A percentile compares a stretch with the other conserved stretches of the same genome.
Evolutionary conservation across 1,284 basidiomycete genomes (phyloP).

Genomic region (Porogramme epimiltina): DNA sequence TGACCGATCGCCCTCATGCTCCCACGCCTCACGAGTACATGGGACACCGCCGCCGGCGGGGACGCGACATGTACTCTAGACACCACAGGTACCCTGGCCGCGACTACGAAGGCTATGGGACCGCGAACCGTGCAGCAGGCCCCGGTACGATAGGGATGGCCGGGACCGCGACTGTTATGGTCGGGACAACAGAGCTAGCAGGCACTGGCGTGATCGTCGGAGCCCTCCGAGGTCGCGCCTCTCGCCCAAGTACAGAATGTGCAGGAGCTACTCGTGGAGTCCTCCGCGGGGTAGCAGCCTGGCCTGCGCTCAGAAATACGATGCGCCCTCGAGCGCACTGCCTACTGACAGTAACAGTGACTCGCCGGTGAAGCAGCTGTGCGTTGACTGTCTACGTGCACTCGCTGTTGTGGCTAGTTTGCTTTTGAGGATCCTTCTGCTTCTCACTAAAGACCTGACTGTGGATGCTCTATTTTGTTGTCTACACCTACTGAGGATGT

Average conservation of each 20-base stretch:
- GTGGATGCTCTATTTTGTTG: too few relatives aligned
- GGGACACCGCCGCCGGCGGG: slow-evolving; percentile 82
- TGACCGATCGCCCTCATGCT: slow-evolving; percentile 90
- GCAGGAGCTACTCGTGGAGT: slow-evolving; percentile 76
- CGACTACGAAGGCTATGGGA: slow-evolving; percentile 55
- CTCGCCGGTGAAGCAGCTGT: slow-evolving; percentile 31
- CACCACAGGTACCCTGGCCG: slow-evolving; percentile 41
- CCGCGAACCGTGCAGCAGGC: slow-evolving; percentile 38
- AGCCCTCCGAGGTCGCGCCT: slow-evolving; percentile 68
- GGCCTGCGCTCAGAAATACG: slow-evolving; percentile 47
- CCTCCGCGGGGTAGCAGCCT: slow-evolving; percentile 79
- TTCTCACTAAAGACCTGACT: too few relatives aligned
- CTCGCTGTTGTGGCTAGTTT: slow-evolving; percentile 17
- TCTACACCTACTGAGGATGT: too few relatives aligned
- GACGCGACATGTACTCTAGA: slow-evolving; percentile 54
- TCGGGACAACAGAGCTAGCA: slow-evolving; percentile 40
- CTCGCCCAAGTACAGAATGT: slow-evolving; percentile 73
- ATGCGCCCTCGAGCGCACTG: slow-evolving; percentile 28
- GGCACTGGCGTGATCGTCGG: slow-evolving; percentile 59
- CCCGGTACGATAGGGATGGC: slow-evolving; percentile 44
- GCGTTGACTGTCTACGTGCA: slow-evolving; percentile 19
- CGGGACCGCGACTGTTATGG: slow-evolving; percentile 54
- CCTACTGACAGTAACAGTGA: slow-evolving; percentile 29
- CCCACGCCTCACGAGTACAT: slow-evolving; percentile 99
- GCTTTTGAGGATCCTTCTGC: too few relatives aligned